phyloP scores from a whole-genome alignment of 2,329 filamentous ascomycete genomes.

The Fusarium udum region DNA sequence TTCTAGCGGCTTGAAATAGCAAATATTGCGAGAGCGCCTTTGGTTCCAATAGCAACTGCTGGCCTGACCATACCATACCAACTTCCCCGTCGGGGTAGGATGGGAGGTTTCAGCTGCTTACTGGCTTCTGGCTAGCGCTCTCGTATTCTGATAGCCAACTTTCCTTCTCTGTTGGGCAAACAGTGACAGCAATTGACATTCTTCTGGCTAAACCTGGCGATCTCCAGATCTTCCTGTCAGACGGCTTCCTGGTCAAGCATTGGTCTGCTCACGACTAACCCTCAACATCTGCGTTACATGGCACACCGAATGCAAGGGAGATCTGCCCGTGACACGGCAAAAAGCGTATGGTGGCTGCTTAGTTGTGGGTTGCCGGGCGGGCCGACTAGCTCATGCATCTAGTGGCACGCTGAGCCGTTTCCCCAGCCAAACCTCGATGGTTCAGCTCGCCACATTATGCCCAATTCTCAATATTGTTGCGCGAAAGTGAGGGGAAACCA shows the following conservation, averaged over 20 bases:
- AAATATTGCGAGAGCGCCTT: not conserved
- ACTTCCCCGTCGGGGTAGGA: not conserved
- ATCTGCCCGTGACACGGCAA: not conserved
- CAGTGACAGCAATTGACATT: too few relatives aligned
- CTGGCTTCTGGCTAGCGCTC: not conserved
- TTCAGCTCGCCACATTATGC: conserved; percentile 10
- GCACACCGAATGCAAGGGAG: not conserved
- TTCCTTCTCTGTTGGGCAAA: not conserved
- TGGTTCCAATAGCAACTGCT: not conserved
- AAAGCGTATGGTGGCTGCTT: not conserved
- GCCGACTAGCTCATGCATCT: not conserved
- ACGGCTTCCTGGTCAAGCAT: not conserved
- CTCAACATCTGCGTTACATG: not conserved
- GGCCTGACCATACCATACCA: not conserved
- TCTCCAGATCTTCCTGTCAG: not conserved
- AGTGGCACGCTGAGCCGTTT: not conserved
- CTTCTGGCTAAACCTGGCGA: too few relatives aligned
- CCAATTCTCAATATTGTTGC: not conserved
- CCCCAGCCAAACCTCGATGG: not conserved
- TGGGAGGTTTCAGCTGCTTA: not conserved
- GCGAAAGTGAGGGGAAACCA: not conserved
- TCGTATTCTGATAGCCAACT: not conserved
- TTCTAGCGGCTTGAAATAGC: too few relatives aligned
- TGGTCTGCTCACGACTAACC: not conserved
- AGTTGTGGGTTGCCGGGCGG: not conserved